Evolutionary conservation across 192 early-diverging fungal species (phyloP).

Genomic region (Entomortierella beljakovae): DNA sequence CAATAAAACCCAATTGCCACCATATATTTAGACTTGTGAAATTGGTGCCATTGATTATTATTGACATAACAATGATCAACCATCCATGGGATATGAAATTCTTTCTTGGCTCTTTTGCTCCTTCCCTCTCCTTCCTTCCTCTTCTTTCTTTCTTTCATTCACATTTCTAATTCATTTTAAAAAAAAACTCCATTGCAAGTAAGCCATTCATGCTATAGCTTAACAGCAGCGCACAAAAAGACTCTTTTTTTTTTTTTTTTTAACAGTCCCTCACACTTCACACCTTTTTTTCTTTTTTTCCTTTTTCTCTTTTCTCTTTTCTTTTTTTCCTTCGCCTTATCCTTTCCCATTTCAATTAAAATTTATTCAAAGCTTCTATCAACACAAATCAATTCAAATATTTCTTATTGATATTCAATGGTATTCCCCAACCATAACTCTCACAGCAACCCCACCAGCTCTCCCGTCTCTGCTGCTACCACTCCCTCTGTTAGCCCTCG

Average conservation of each 20-base stretch:
- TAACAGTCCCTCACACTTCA: neutral
- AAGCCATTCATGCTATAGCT: neutral
- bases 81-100: neutral
- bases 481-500: constrained; percentile 12
- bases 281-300: neutral
- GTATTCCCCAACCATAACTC: neutral
- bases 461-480: neutral
- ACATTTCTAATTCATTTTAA: too few species aligned
- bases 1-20: too few species aligned
- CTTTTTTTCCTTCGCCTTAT: neutral
- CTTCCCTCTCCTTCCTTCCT: constrained; percentile 12
- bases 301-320: neutral
- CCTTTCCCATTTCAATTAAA: neutral
- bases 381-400: neutral
- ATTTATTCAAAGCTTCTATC: neutral
- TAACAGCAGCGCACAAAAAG: neutral
- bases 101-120: neutral
- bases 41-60: too few species aligned
- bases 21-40: too few species aligned
- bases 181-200: too few species aligned
- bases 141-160: constrained; percentile 10
- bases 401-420: neutral
- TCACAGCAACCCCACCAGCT: neutral
- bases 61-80: too few species aligned
- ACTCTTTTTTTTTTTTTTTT: neutral